These are phyloP conservation scores for Pyrenochaeta sp. DNA, from an alignment of 2,329 filamentous ascomycete genomes.

Conservation along the genomic window DNA sequence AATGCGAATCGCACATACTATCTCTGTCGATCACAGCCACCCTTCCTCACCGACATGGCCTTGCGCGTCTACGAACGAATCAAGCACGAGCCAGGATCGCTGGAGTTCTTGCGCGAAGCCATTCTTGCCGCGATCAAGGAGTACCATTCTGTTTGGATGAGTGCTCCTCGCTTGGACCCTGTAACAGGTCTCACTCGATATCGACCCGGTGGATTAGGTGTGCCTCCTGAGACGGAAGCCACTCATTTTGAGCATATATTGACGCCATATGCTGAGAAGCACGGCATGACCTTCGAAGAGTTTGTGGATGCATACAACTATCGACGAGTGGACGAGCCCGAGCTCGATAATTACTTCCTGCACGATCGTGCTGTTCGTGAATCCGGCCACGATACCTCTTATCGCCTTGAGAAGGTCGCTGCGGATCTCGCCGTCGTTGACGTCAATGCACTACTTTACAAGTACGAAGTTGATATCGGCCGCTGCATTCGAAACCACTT, in stretches of 20 bases:
- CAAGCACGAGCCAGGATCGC: slow-evolving; percentile 79
- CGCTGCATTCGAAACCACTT: slow-evolving; percentile 85
- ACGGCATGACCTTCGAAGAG: slow-evolving; percentile 80
- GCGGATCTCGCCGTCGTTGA: slow-evolving; percentile 93
- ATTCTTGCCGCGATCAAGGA: slow-evolving; percentile 96
- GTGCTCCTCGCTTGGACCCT: slow-evolving; percentile 74
- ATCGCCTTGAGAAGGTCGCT: slow-evolving; percentile 81
- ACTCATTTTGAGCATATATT: slow-evolving; percentile 85
- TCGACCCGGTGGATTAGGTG: slow-evolving; percentile 80
- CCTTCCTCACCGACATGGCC: slow-evolving; percentile 97
- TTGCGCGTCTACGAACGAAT: slow-evolving; percentile 93
- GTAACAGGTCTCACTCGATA: slow-evolving; percentile 84
- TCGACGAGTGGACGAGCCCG: slow-evolving; percentile 75
- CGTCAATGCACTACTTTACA: slow-evolving; percentile 92
- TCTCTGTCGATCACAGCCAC: slow-evolving; percentile 89
- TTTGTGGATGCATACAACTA: slow-evolving; percentile 91
- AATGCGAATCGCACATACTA: slow-evolving; percentile 98
- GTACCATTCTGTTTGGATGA: slow-evolving; percentile 88
- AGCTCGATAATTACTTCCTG: slow-evolving; percentile 92
- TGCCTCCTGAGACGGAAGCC: slow-evolving; percentile 90
- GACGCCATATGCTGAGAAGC: slow-evolving; percentile 81
- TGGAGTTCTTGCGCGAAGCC: slow-evolving; percentile 80
- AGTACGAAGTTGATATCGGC: slow-evolving; percentile 94
- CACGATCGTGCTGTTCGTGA: slow-evolving; percentile 96
- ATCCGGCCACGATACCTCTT: slow-evolving; percentile 95